Percentiles rank a stretch among this genome's conserved stretches.
Evolutionary conservation across 306 rosid species (phyloP).

Genomic region (Vicia faba): DNA sequence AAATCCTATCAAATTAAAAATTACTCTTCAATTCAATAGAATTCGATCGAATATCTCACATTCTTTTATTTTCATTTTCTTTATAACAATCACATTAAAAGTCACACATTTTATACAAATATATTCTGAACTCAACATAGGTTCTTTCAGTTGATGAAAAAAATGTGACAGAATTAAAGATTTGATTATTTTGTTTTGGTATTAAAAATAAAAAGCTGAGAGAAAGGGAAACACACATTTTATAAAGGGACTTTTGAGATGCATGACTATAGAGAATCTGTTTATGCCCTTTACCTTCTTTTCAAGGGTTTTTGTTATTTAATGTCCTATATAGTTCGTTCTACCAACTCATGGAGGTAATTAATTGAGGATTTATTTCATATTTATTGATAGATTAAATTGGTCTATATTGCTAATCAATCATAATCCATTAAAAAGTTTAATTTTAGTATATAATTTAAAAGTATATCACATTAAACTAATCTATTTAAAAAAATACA

Average conservation of each 20-base stretch:
- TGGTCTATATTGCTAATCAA: no score
- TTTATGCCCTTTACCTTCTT: conserved; percentile 6
- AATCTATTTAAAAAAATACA: no score
- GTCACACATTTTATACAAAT: conserved; percentile 28
- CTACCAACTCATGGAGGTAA: conserved; percentile 16
- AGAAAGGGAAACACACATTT: conserved; percentile 28
- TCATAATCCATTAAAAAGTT: no score
- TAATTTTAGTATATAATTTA: no score
- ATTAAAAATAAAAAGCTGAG: conserved; percentile 38
- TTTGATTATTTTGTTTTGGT: conserved; percentile 25
- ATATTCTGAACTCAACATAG: conserved; percentile 36
- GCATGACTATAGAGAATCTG: conserved; percentile 22
- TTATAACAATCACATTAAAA: conserved; percentile 39
- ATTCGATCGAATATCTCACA: no score
- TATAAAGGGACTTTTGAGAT: conserved; percentile 16
- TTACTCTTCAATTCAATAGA: no score
- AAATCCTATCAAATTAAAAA: no score
- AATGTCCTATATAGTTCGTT: background rate
- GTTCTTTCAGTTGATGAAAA: conserved; percentile 25
- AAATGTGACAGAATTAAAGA: conserved; percentile 16
- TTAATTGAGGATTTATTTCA: background rate
- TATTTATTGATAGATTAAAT: no score
- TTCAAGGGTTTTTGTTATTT: conserved; percentile 21
- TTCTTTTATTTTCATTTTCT: conserved; percentile 31
- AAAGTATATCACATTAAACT: no score